Evolutionary conservation across 306 rosid genomes (phyloP).

Genomic region (Ormosia semicastrata): DNA sequence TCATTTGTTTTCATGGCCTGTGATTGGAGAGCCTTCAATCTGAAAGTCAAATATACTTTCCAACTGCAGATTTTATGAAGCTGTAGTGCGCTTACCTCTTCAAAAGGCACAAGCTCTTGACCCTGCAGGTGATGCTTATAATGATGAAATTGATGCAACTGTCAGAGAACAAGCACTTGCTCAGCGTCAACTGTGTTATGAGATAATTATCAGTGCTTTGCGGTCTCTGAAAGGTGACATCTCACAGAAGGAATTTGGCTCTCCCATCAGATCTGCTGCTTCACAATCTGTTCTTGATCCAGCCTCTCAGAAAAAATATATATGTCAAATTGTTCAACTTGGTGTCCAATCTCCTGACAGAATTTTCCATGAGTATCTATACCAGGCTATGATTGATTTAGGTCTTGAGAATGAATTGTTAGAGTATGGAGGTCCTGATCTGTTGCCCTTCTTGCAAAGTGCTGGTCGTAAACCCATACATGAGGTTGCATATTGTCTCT

Average conservation of each 20-base stretch:
- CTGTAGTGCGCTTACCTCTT: conserved; percentile 89
- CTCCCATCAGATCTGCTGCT: conserved; percentile 68
- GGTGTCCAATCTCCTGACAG: conserved; percentile 92
- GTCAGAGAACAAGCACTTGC: conserved; percentile 75
- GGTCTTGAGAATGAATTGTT: conserved; percentile 92
- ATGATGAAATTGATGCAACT: conserved; percentile 83
- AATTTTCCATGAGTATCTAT: conserved; percentile 83
- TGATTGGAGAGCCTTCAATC: conserved; percentile 24
- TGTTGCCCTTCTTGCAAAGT: conserved; percentile 83
- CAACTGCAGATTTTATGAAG: conserved; percentile 89
- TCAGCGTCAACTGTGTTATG: conserved; percentile 87
- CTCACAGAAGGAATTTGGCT: conserved; percentile 72
- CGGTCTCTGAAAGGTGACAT: conserved; percentile 74
- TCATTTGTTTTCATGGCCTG: neutral
- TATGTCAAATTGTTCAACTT: conserved; percentile 90
- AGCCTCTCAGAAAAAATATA: conserved; percentile 72
- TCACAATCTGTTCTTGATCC: conserved; percentile 69
- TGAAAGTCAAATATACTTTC: conserved; percentile 20
- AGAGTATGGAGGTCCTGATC: conserved; percentile 96
- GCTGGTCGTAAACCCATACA: conserved; percentile 76
- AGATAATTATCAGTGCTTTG: conserved; percentile 78
- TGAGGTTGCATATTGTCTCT: conserved; percentile 54
- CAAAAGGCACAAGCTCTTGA: conserved; percentile 98
- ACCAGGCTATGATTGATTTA: conserved; percentile 88
- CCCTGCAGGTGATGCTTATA: conserved; percentile 85